Evolutionary conservation across 768 basidiomycete species (phyloP).

Genomic region (Lactarius vividus): DNA sequence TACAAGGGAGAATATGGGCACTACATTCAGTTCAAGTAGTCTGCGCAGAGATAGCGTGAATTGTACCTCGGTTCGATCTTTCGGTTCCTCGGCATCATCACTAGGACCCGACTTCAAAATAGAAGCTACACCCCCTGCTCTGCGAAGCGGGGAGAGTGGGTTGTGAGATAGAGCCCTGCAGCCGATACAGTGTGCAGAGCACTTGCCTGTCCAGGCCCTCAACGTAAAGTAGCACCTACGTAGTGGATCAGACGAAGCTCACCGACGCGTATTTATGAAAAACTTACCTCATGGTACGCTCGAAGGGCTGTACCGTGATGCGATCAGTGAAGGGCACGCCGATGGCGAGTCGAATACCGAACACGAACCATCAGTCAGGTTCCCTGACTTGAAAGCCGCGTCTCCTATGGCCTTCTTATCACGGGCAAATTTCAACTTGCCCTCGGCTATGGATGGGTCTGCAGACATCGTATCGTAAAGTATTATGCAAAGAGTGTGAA

Average conservation of each 20-base stretch:
- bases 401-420: slow-evolving; percentile 67
- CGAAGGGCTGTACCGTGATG: slow-evolving; percentile 50
- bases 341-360: neutral
- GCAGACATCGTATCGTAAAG: slow-evolving; percentile 4
- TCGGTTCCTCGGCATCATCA: slow-evolving; percentile 33
- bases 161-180: neutral
- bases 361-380: slow-evolving; percentile 53
- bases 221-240: slow-evolving; percentile 29
- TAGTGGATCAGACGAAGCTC: neutral
- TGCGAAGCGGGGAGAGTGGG: neutral
- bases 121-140: slow-evolving; percentile 17
- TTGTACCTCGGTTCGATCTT: slow-evolving; percentile 67
- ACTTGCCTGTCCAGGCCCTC: slow-evolving; percentile 67
- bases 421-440: slow-evolving; percentile 24
- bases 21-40: neutral
- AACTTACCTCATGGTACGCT: slow-evolving; percentile 63
- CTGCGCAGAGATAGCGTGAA: neutral
- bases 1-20: slow-evolving; percentile 32
- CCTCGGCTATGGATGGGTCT: slow-evolving; percentile 1
- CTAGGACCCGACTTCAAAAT: slow-evolving; percentile 8
- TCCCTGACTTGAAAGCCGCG: slow-evolving; percentile 64
- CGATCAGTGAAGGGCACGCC: neutral
- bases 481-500: neutral
- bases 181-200: neutral
- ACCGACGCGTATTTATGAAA: neutral